Percentiles rank a stretch among this genome's conserved stretches.
Evolutionary conservation across 192 early-diverging fungal species (phyloP).

Genomic region (Entophlyctis luteolus): DNA sequence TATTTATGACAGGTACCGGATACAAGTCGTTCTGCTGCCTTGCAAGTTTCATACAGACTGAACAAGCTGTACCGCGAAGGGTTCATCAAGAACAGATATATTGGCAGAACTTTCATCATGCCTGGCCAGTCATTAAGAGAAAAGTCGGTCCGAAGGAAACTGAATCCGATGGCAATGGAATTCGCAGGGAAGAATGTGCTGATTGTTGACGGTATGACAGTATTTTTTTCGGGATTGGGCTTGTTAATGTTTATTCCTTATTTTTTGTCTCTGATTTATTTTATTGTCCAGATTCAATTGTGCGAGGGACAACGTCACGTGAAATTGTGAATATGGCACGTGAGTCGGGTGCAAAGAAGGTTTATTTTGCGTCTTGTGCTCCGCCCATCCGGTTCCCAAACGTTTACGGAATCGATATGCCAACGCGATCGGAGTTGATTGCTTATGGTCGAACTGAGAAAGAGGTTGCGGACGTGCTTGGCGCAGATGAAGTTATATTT

Average conservation of each 20-base stretch:
- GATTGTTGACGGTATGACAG: conserved; percentile 80
- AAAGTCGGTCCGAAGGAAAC: conserved; percentile 92
- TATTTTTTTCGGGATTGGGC: not conserved
- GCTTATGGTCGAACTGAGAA: conserved; percentile 74
- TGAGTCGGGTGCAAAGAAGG: conserved; percentile 95
- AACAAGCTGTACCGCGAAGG: conserved; percentile 94
- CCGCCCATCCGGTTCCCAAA: conserved; percentile 94
- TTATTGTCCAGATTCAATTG: conserved; percentile 78
- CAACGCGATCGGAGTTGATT: conserved; percentile 85
- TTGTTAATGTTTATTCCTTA: not conserved
- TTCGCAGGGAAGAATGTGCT: conserved; percentile 95
- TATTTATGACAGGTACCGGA: conserved; percentile 74
- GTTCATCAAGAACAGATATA: conserved; percentile 98
- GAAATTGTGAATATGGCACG: conserved; percentile 99
- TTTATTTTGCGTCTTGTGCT: conserved; percentile 98
- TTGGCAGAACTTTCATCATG: conserved; percentile 99
- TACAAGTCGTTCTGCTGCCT: conserved; percentile 89
- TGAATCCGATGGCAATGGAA: conserved; percentile 98
- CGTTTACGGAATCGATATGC: conserved; percentile 99
- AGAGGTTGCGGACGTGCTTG: conserved; percentile 83
- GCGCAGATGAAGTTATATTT: conserved; percentile 94
- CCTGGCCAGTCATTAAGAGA: conserved; percentile 75
- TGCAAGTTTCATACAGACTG: conserved; percentile 87
- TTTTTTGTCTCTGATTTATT: not conserved
- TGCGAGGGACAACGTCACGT: conserved; percentile 97